A percentile compares a stretch with the other conserved stretches of the same genome.
Conservation (phyloP, 129 eudicot species). For the Chrysanthemum seticuspe region DNA sequence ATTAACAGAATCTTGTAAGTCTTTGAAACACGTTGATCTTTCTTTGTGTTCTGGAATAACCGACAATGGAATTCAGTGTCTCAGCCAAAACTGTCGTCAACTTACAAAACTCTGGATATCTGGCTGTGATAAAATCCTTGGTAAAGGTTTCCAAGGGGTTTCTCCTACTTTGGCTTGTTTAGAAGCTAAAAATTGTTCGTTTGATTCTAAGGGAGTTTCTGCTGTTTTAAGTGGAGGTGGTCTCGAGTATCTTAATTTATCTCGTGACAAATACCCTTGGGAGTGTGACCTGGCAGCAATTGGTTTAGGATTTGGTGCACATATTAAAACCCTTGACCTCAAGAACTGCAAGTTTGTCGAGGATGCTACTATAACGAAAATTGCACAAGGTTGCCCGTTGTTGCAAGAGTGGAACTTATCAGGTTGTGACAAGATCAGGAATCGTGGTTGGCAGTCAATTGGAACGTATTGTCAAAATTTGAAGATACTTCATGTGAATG, state of each 20-base stretch:
- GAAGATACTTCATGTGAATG: slow-evolving; percentile 55
- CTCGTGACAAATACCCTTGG: not conserved
- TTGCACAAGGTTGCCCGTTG: slow-evolving; percentile 58
- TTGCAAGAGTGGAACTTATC: slow-evolving; percentile 69
- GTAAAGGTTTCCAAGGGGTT: slow-evolving; percentile 57
- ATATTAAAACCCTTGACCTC: slow-evolving; percentile 44
- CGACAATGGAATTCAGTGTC: slow-evolving; percentile 48
- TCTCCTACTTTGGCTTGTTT: slow-evolving; percentile 43
- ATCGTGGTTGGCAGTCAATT: slow-evolving; percentile 60
- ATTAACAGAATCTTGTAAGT: too few species aligned
- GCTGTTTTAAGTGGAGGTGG: slow-evolving; percentile 66
- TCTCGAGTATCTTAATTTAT: slow-evolving; percentile 49
- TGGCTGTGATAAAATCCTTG: slow-evolving; percentile 37
- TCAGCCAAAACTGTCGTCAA: slow-evolving; percentile 40
- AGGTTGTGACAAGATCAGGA: slow-evolving; percentile 39
- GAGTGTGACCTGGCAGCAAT: slow-evolving; percentile 31
- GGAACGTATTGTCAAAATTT: slow-evolving; percentile 46
- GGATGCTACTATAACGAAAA: slow-evolving; percentile 39
- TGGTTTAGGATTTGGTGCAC: slow-evolving; percentile 37
- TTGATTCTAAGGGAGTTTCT: slow-evolving; percentile 47
- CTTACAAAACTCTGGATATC: slow-evolving; percentile 47
- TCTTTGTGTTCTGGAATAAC: slow-evolving; percentile 42
- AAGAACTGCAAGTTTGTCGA: slow-evolving; percentile 34
- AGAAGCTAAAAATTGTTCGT: slow-evolving; percentile 62
- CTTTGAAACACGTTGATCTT: slow-evolving; percentile 29